Evolutionary conservation across 139 green algal genomes (phyloP), one percentile per base, ranked within the genome.

Genomic region (Tetraselmis striata): DNA sequence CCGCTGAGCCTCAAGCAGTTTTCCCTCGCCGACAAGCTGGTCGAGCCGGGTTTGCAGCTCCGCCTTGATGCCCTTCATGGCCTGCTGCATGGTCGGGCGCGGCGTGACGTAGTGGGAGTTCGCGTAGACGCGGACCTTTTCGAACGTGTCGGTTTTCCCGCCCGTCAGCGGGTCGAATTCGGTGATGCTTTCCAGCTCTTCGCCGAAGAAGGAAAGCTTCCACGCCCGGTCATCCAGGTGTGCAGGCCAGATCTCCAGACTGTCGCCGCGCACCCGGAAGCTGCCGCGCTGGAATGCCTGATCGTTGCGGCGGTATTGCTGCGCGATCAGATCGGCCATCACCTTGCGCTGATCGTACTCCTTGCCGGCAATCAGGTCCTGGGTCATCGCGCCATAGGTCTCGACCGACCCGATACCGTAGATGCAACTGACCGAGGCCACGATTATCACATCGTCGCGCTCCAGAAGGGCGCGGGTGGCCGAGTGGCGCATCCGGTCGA

Each of bases 381-480:
- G n/a, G n/a, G n/a, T n/a, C n/a, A n/a, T n/a, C n/a, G n/a, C n/a
- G n/a, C n/a, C n/a, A n/a, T n/a, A n/a, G n/a, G n/a, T n/a, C n/a
- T n/a, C n/a, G n/a, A n/a, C n/a, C n/a, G n/a, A n/a, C n/a, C n/a
- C n/a, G n/a, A n/a, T n/a, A n/a, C 84, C 84, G 78, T 88, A 88
- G 31, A 88, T 59, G 45, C 84, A 88, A 23, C n/a, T 77, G 28
- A 88, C 81, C 2, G 29, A 79, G 5, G 84, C 59, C 45, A 67
- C 45, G 28, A 87, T 59, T 25, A 82, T 81, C 5, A 75, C 29
- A n/a, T 84, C 81, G 2, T 28, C 24, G 76, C 82, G 82, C 30
- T 85, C 84, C 1, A 88, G 29, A 59, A 88, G 75, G 1, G 77
- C 29, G 23, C 28, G 27, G 23, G 84, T 88, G 22, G 84, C 84